phyloP scores from a whole-genome alignment of 2,329 filamentous ascomycete species.

The Passalora sequoiae region DNA sequence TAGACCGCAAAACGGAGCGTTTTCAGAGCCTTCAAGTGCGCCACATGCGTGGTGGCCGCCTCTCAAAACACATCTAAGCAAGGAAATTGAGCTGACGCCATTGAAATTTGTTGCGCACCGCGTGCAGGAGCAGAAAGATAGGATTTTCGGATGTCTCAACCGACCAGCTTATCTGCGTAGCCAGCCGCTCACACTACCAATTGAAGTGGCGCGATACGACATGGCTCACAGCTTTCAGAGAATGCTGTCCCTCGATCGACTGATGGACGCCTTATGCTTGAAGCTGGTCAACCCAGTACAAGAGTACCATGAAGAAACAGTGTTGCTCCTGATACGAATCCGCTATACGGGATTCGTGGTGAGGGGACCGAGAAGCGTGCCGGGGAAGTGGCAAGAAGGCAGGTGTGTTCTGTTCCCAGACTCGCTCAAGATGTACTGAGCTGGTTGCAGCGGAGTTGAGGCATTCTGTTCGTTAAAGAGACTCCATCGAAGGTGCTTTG shows the following conservation, averaged over 20 bases:
- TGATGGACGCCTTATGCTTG: not conserved
- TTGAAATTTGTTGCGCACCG: no score
- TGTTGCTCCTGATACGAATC: not conserved
- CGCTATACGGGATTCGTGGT: not conserved
- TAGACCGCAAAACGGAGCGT: no score
- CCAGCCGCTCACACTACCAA: not conserved
- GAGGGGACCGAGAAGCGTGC: not conserved
- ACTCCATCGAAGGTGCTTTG: no score
- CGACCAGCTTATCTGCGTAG: not conserved
- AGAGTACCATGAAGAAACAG: conserved; percentile 2
- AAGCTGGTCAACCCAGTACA: not conserved
- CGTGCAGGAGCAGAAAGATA: not conserved
- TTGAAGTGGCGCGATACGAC: not conserved
- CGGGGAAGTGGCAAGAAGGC: not conserved
- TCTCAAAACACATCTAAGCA: no score
- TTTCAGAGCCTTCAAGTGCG: no score
- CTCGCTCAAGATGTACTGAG: not conserved
- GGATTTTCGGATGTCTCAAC: not conserved
- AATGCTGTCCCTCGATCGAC: not conserved
- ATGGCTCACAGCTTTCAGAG: not conserved
- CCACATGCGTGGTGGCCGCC: no score
- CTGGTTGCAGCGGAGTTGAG: no score
- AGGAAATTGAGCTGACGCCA: no score
- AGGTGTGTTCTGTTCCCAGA: conserved; percentile 1
- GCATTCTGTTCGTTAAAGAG: not conserved